A percentile compares a stretch with the other conserved stretches of the same genome.
phyloP scores from a whole-genome alignment of 495 filamentous ascomycete genomes.

The Articulospora tetracladia region DNA sequence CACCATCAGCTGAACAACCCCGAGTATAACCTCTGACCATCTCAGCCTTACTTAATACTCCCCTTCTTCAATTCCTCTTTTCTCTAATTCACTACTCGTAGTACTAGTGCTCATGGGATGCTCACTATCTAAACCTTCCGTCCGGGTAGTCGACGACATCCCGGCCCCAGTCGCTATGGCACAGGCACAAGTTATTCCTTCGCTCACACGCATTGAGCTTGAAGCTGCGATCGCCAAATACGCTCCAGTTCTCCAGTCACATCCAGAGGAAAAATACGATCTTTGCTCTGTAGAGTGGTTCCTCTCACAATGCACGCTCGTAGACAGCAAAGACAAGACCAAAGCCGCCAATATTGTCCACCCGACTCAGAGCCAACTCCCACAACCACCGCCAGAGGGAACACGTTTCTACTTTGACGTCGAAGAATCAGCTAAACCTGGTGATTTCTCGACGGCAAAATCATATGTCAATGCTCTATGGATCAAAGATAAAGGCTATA shows the following conservation, averaged over 20 bases:
- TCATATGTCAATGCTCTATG: conserved; percentile 19
- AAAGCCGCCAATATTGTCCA: conserved; percentile 4
- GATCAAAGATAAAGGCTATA: conserved; percentile 1
- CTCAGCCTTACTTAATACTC: not conserved
- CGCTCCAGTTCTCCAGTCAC: conserved; percentile 5
- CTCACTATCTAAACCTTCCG: not conserved
- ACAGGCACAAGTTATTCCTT: not conserved
- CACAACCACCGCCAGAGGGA: conserved; percentile 4
- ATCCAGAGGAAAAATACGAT: conserved; percentile 16
- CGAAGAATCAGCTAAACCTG: conserved; percentile 7
- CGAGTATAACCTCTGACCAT: not conserved
- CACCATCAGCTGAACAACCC: not conserved
- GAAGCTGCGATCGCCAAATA: conserved; percentile 17
- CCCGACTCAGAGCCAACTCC: conserved; percentile 11
- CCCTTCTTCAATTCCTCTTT: not conserved
- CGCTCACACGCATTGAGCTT: conserved; percentile 9
- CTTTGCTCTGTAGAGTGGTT: conserved; percentile 13
- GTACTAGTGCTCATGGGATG: not conserved
- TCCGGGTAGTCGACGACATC: not conserved
- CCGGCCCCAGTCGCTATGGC: not conserved
- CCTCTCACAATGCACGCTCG: conserved; percentile 10
- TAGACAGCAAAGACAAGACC: conserved; percentile 7
- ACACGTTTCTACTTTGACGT: conserved; percentile 11
- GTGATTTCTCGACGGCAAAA: conserved; percentile 13
- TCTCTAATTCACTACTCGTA: not conserved